Conservation (phyloP, 2,329 filamentous ascomycete species). For the Epichloe amarillans region DNA sequence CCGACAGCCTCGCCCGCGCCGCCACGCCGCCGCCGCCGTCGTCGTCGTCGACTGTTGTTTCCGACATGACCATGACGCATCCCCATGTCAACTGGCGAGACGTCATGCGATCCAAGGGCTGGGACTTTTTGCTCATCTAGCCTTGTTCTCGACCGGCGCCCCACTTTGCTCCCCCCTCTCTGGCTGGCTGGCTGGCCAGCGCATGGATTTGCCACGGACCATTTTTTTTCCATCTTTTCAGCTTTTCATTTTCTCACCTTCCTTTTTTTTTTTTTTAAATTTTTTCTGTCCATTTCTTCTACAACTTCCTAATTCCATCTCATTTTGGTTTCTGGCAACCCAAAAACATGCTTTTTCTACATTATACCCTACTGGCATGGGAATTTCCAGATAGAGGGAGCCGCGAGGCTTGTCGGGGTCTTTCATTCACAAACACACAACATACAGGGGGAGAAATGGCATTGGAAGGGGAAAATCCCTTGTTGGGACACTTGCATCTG, state of each 20-base stretch:
- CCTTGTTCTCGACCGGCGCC: not conserved
- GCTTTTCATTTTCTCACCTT: constrained; percentile 1
- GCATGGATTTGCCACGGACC: too few species aligned
- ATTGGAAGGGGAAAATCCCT: too few species aligned
- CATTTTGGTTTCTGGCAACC: not conserved
- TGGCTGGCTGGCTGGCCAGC: not conserved
- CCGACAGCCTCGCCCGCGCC: constrained; percentile 37
- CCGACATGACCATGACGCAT: constrained; percentile 23
- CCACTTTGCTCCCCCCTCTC: not conserved
- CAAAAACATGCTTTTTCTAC: constrained; percentile 9
- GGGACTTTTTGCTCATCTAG: constrained; percentile 85
- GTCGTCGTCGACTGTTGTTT: constrained; percentile 12
- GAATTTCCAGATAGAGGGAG: constrained; percentile 23
- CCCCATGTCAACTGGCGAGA: constrained; percentile 87
- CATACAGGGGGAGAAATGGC: not conserved
- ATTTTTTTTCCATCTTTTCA: constrained; percentile 2
- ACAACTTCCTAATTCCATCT: not conserved
- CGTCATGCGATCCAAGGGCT: constrained; percentile 79
- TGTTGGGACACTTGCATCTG: too few species aligned
- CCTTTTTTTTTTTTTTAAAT: too few species aligned
- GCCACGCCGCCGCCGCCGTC: constrained; percentile 20
- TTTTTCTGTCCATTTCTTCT: constrained; percentile 9
- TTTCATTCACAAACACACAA: not conserved
- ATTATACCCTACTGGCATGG: constrained; percentile 22
- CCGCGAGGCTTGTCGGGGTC: constrained; percentile 24